phyloP scores from a whole-genome alignment of 306 rosid species.

The Begonia masoniana region DNA sequence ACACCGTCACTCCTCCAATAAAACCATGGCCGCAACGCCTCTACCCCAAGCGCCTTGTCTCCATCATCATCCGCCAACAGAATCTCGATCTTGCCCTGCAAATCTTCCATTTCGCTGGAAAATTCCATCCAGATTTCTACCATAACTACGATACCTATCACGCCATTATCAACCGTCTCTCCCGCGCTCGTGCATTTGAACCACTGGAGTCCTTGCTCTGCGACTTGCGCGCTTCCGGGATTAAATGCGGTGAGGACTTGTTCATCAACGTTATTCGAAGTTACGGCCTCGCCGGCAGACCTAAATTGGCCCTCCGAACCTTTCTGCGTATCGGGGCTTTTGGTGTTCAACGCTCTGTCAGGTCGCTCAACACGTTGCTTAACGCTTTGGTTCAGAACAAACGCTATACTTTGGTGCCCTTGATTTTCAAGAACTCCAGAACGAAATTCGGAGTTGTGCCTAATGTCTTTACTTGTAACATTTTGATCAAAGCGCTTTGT shows the following conservation, averaged over 20 bases:
- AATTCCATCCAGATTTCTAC: slow-evolving; percentile 38
- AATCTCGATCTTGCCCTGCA: slow-evolving; percentile 55
- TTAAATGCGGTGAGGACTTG: slow-evolving; percentile 41
- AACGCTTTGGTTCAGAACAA: slow-evolving; percentile 55
- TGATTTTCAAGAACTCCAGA: slow-evolving; percentile 32
- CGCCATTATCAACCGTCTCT: slow-evolving; percentile 48
- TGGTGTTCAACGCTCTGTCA: slow-evolving; percentile 34
- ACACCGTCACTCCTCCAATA: slow-evolving; percentile 56
- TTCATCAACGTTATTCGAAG: slow-evolving; percentile 42
- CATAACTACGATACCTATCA: slow-evolving; percentile 50
- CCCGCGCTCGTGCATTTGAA: slow-evolving; percentile 38
- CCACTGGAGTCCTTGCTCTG: slow-evolving; percentile 28
- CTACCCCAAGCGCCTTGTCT: slow-evolving; percentile 34
- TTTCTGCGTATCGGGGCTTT: slow-evolving; percentile 27
- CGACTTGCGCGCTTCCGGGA: slow-evolving; percentile 12
- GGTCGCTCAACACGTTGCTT: slow-evolving; percentile 46
- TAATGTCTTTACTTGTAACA: slow-evolving; percentile 54
- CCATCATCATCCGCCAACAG: slow-evolving; percentile 49
- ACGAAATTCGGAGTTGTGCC: slow-evolving; percentile 33
- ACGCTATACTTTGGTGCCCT: slow-evolving; percentile 30
- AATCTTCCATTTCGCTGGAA: slow-evolving; percentile 51
- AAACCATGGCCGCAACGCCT: slow-evolving; percentile 69
- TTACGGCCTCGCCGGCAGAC: slow-evolving; percentile 47
- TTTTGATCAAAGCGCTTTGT: slow-evolving; percentile 53
- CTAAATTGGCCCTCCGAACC: slow-evolving; percentile 28